These are phyloP conservation scores for Fusarium denticulatum DNA, from an alignment of 2,329 filamentous ascomycete species.

Conservation along the genomic window DNA sequence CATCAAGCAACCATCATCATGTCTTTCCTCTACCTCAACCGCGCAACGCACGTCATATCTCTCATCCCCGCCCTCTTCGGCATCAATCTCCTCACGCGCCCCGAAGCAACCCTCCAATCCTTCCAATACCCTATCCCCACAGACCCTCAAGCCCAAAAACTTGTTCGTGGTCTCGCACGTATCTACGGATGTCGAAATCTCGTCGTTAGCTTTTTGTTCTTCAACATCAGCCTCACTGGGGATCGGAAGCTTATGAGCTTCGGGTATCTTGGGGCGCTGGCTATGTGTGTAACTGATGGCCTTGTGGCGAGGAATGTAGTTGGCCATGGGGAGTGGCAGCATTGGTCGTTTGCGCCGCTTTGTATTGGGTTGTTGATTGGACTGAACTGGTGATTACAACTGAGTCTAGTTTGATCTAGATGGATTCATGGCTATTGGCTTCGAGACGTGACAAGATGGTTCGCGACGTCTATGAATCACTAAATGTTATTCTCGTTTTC, in stretches of 20 bases:
- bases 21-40: neutral
- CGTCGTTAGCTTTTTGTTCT: neutral
- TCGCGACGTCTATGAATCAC: no score
- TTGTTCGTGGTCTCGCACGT: neutral
- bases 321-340: slow-evolving; percentile 9
- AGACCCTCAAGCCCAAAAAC: neutral
- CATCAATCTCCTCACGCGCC: slow-evolving; percentile 9
- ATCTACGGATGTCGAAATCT: slow-evolving; percentile 16
- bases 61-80: slow-evolving; percentile 4
- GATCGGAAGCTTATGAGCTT: neutral
- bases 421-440: no score
- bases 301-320: slow-evolving; percentile 1
- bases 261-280: neutral
- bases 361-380: neutral
- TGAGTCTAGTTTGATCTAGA: no score
- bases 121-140: neutral
- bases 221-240: neutral
- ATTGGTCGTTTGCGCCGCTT: slow-evolving; percentile 5
- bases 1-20: neutral
- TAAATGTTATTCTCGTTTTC: no score
- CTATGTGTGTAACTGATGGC: slow-evolving; percentile 5
- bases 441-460: no score
- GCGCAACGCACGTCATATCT: neutral
- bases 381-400: neutral
- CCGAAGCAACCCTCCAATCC: neutral